A percentile compares a stretch with the other conserved stretches of the same genome.
Conservation (phyloP, 495 filamentous ascomycete genomes). For the Penicillium silybi region DNA sequence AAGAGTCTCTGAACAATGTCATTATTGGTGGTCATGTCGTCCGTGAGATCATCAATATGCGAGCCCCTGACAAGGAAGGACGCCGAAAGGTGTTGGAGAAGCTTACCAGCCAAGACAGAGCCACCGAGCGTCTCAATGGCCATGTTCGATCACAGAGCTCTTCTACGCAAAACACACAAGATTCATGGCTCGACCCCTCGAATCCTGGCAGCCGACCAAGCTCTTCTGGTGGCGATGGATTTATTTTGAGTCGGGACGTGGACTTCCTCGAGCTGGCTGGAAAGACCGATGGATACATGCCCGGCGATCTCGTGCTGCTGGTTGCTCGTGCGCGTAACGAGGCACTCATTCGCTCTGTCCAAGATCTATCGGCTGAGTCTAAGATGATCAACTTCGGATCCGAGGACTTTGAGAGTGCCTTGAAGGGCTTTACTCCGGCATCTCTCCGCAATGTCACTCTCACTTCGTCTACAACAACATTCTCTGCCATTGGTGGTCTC, state of each 20-base stretch:
- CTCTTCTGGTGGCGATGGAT: conserved; percentile 54
- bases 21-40: conserved; percentile 77
- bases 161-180: conserved; percentile 49
- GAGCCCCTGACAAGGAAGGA: conserved; percentile 90
- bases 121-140: conserved; percentile 31
- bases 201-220: conserved; percentile 43
- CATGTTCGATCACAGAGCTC: conserved; percentile 35
- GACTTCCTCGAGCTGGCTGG: conserved; percentile 92
- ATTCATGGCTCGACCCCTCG: conserved; percentile 70
- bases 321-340: conserved; percentile 86
- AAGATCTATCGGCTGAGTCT: conserved; percentile 29
- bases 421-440: conserved; percentile 90
- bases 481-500: conserved; percentile 86
- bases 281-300: conserved; percentile 95
- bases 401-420: conserved; percentile 74
- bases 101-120: conserved; percentile 42
- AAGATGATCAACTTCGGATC: conserved; percentile 57
- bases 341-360: conserved; percentile 71
- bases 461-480: conserved; percentile 83
- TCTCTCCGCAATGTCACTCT: conserved; percentile 91
- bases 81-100: conserved; percentile 76
- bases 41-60: conserved; percentile 76
- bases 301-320: conserved; percentile 82
- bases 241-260: conserved; percentile 66
- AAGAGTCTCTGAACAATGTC: conserved; percentile 79